These are phyloP conservation scores for Neoascochyta sp. DNA, from an alignment of 2,329 filamentous ascomycete species.

Conservation along the genomic window DNA sequence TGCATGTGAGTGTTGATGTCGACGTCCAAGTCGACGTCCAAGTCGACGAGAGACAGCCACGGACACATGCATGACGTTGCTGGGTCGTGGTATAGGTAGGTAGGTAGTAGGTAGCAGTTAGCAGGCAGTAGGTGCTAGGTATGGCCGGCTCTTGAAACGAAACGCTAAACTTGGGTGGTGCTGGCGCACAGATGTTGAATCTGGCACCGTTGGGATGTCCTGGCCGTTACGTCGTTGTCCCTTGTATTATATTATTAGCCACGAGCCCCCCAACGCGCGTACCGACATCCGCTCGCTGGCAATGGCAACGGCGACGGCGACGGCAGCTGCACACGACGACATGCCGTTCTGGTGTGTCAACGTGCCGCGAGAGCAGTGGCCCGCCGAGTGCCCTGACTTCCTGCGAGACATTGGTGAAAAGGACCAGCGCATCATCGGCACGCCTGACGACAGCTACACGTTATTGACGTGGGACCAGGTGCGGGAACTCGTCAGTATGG, in stretches of 20 bases:
- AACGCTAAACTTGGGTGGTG: constrained; percentile 4
- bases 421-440: constrained; percentile 66
- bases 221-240: too few relatives aligned
- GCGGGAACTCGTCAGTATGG: constrained; percentile 50
- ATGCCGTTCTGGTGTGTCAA: constrained; percentile 82
- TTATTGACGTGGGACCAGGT: constrained; percentile 68
- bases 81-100: too few relatives aligned
- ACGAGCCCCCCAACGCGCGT: constrained; percentile 7
- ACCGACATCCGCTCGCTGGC: constrained; percentile 1
- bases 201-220: constrained; percentile 7
- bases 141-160: constrained; percentile 5
- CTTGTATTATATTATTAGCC: too few relatives aligned
- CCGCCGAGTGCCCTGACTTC: constrained; percentile 66
- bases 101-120: too few relatives aligned
- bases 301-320: neutral
- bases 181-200: constrained; percentile 8
- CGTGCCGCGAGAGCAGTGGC: constrained; percentile 60
- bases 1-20: too few relatives aligned
- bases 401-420: constrained; percentile 62
- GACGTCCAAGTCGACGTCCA: too few relatives aligned
- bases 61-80: too few relatives aligned
- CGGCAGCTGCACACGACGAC: constrained; percentile 16
- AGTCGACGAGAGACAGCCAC: too few relatives aligned
- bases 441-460: constrained; percentile 63
- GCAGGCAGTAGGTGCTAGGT: too few relatives aligned